phyloP scores from a whole-genome alignment of 352 stramenopile species.

The Porosira glacialis region DNA sequence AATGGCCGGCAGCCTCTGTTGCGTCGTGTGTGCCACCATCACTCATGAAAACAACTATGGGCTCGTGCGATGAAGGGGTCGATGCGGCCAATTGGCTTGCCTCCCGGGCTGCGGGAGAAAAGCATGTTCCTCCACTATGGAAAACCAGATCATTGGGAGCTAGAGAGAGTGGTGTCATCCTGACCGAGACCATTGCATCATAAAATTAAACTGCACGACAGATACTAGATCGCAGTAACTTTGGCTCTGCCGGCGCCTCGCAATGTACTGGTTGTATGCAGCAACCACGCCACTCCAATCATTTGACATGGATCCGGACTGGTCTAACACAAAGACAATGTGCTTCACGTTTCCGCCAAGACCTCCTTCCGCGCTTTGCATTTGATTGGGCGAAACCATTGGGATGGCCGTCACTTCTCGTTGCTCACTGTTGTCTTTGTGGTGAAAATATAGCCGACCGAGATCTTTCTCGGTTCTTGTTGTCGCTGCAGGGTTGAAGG shows the following conservation, averaged over 20 bases:
- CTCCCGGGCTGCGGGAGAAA: slow-evolving; percentile 41
- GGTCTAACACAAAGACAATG: slow-evolving; percentile 66
- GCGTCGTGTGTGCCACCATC: slow-evolving; percentile 53
- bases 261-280: slow-evolving; percentile 55
- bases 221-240: slow-evolving; percentile 61
- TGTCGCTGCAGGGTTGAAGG: slow-evolving; percentile 59
- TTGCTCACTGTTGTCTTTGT: slow-evolving; percentile 45
- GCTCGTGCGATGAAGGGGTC: slow-evolving; percentile 45
- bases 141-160: slow-evolving; percentile 34
- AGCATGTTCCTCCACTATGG: slow-evolving; percentile 37
- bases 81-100: slow-evolving; percentile 32
- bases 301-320: slow-evolving; percentile 51
- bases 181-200: slow-evolving; percentile 34
- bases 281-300: slow-evolving; percentile 57
- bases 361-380: neutral
- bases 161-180: slow-evolving; percentile 8
- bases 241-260: slow-evolving; percentile 46
- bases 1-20: slow-evolving; percentile 36
- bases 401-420: slow-evolving; percentile 44
- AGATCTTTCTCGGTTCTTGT: slow-evolving; percentile 48
- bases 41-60: slow-evolving; percentile 68
- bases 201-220: slow-evolving; percentile 57
- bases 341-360: slow-evolving; percentile 27
- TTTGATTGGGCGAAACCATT: slow-evolving; percentile 45
- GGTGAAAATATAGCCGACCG: slow-evolving; percentile 24